phyloP scores from a whole-genome alignment of 805 yeast genomes.

The Wickerhamomyces ciferrii region DNA sequence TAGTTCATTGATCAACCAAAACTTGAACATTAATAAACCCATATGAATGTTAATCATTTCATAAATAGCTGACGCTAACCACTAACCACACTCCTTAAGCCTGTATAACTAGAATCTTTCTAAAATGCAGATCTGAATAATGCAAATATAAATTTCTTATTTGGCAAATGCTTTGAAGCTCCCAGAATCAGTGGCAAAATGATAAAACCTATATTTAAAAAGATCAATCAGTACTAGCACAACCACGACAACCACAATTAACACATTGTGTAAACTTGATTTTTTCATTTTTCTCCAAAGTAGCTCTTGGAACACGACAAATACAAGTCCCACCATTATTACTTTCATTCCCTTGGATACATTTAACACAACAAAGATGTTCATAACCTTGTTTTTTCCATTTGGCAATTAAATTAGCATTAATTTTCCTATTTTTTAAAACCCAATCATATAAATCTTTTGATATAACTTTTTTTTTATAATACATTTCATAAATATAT shows the following conservation, averaged over 20 bases:
- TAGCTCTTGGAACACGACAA: slow-evolving; percentile 76
- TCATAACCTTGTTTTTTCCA: slow-evolving; percentile 87
- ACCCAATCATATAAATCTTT: slow-evolving; percentile 71
- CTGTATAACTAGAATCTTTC: too few relatives aligned
- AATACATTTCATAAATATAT: slow-evolving; percentile 70
- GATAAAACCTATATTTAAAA: not conserved
- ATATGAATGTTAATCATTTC: too few relatives aligned
- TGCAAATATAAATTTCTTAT: too few relatives aligned
- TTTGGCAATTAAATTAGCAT: slow-evolving; percentile 71
- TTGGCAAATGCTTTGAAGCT: too few relatives aligned
- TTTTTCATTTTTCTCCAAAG: slow-evolving; percentile 30
- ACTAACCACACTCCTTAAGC: too few relatives aligned
- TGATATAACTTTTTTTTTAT: slow-evolving; percentile 63
- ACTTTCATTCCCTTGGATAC: slow-evolving; percentile 61
- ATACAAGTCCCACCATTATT: slow-evolving; percentile 70
- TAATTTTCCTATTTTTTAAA: slow-evolving; percentile 59
- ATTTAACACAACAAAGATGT: slow-evolving; percentile 73
- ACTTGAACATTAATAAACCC: too few relatives aligned
- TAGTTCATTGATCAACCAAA: too few relatives aligned
- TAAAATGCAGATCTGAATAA: too few relatives aligned
- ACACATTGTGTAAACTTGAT: slow-evolving; percentile 50
- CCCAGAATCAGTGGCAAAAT: too few relatives aligned
- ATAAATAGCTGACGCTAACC: too few relatives aligned
- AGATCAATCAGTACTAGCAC: slow-evolving; percentile 63
- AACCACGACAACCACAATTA: slow-evolving; percentile 83